phyloP scores from a whole-genome alignment of 345 rosid genomes.

The Carallia brachiata region DNA sequence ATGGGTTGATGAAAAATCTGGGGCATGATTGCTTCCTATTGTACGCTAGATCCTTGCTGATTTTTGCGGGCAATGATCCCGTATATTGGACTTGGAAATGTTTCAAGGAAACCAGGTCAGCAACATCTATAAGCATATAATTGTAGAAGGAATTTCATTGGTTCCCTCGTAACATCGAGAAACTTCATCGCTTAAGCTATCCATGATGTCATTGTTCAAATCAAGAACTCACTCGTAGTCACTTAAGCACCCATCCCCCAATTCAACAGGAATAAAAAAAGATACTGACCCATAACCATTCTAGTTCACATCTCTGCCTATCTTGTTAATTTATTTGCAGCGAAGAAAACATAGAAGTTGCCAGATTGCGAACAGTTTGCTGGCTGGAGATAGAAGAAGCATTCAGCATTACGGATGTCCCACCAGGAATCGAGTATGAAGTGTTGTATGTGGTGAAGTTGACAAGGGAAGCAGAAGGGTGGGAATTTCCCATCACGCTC shows the following conservation, averaged over 20 bases:
- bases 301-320: too few species aligned
- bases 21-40: slow-evolving; percentile 16
- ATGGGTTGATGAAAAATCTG: slow-evolving; percentile 13
- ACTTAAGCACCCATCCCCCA: too few species aligned
- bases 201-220: too few species aligned
- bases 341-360: slow-evolving; percentile 28
- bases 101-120: slow-evolving; percentile 29
- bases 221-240: too few species aligned
- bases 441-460: slow-evolving; percentile 22
- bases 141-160: too few species aligned
- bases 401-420: slow-evolving; percentile 19
- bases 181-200: too few species aligned
- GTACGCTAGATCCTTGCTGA: slow-evolving; percentile 16
- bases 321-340: slow-evolving; percentile 8
- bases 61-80: slow-evolving; percentile 13
- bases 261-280: too few species aligned
- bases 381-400: slow-evolving; percentile 36
- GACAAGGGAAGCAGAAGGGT: slow-evolving; percentile 23
- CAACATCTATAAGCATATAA: too few species aligned
- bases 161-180: too few species aligned
- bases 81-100: slow-evolving; percentile 22
- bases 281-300: too few species aligned
- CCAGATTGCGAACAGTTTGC: slow-evolving; percentile 12
- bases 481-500: slow-evolving; percentile 29
- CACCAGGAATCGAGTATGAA: slow-evolving; percentile 15